These are phyloP conservation scores for Gamarada debralockiae DNA, from an alignment of 495 filamentous ascomycete species.

Conservation along the genomic window DNA sequence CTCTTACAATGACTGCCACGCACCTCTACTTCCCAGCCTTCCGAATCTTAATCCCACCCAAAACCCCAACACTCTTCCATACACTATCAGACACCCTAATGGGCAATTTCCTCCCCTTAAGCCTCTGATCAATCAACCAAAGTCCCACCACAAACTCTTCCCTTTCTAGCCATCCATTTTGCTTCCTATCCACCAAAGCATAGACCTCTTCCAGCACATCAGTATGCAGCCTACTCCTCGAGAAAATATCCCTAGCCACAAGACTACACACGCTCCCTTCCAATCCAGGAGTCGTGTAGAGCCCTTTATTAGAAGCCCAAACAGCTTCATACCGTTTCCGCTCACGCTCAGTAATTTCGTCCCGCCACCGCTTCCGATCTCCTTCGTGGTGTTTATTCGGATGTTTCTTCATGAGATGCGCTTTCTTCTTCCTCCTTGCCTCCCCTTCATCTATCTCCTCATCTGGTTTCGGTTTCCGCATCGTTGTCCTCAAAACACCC, in stretches of 20 bases:
- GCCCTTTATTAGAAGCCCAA: conserved; percentile 87
- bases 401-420: conserved; percentile 31
- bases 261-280: conserved; percentile 61
- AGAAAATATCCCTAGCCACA: conserved; percentile 84
- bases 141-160: conserved; percentile 93
- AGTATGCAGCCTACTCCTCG: conserved; percentile 63
- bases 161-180: conserved; percentile 57
- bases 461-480: conserved; percentile 56
- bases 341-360: conserved; percentile 70
- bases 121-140: conserved; percentile 89
- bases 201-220: conserved; percentile 76
- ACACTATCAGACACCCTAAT: conserved; percentile 73
- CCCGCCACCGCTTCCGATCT: conserved; percentile 77
- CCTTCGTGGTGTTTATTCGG: conserved; percentile 86
- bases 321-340: conserved; percentile 93
- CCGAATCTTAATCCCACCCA: conserved; percentile 29
- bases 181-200: conserved; percentile 71
- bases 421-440: conserved; percentile 11
- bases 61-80: conserved; percentile 75
- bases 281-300: conserved; percentile 29
- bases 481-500: conserved; percentile 61
- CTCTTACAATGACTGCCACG: too few species aligned
- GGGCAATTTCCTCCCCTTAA: conserved; percentile 87
- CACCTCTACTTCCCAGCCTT: neutral
- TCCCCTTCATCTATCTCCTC: conserved; percentile 55